These are phyloP conservation scores for Ulmus americana DNA, from an alignment of 331 rosid genomes.

Conservation along the genomic window DNA sequence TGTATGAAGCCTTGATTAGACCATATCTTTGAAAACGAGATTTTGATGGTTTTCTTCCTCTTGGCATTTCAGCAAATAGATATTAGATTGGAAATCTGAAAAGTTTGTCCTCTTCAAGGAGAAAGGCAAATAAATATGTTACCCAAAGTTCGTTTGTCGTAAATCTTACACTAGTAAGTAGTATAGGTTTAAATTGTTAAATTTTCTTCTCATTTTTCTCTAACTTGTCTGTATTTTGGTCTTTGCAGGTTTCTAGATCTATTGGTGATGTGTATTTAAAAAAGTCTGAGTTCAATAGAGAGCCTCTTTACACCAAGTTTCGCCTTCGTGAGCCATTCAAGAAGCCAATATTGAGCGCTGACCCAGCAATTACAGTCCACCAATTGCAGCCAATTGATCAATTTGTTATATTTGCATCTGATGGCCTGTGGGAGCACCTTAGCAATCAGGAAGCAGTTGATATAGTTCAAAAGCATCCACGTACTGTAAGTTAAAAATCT, in stretches of 20 bases:
- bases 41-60: too few relatives aligned
- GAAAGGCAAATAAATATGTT: not conserved
- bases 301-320: slow-evolving; percentile 73
- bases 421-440: slow-evolving; percentile 98
- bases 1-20: too few relatives aligned
- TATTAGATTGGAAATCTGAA: too few relatives aligned
- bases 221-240: slow-evolving; percentile 12
- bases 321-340: slow-evolving; percentile 69
- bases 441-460: slow-evolving; percentile 94
- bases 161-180: not conserved
- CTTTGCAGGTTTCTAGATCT: slow-evolving; percentile 73
- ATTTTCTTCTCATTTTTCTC: slow-evolving; percentile 5
- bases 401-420: slow-evolving; percentile 85
- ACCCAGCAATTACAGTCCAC: slow-evolving; percentile 60
- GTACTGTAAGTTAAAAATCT: slow-evolving; percentile 44
- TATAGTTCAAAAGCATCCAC: slow-evolving; percentile 76
- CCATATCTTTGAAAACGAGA: too few relatives aligned
- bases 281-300: slow-evolving; percentile 82
- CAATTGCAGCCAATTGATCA: slow-evolving; percentile 75
- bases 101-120: too few relatives aligned
- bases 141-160: not conserved
- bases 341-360: slow-evolving; percentile 76
- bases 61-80: too few relatives aligned
- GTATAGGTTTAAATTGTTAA: slow-evolving; percentile 13
- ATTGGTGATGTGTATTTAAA: slow-evolving; percentile 85